These are phyloP conservation scores for Aaosphaeria arxii DNA, from an alignment of 2,329 filamentous ascomycete species.

Conservation along the genomic window DNA sequence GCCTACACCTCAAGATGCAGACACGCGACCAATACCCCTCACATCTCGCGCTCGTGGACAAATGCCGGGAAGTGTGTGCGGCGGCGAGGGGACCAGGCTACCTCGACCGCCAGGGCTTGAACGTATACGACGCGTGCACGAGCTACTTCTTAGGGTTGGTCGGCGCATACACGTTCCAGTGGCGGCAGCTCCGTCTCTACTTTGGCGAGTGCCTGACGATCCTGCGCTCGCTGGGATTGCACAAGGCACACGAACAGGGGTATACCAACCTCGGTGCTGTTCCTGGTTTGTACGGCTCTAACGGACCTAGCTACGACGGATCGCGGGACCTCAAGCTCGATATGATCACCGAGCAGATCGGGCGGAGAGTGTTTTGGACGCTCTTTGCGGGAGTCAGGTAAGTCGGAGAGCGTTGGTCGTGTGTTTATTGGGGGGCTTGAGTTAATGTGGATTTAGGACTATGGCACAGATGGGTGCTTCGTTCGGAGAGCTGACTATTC, in stretches of 20 bases:
- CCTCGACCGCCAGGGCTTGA: constrained; percentile 53
- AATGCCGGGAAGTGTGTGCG: constrained; percentile 68
- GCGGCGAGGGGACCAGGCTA: constrained; percentile 61
- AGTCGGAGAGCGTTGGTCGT: constrained; percentile 66
- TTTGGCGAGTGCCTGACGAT: constrained; percentile 70
- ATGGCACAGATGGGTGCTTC: constrained; percentile 74
- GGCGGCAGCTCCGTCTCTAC: constrained; percentile 66
- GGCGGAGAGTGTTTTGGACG: constrained; percentile 73
- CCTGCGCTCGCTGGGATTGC: constrained; percentile 64
- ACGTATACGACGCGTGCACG: constrained; percentile 63
- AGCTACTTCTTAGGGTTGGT: constrained; percentile 73
- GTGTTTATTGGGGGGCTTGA: constrained; percentile 75
- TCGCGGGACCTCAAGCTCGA: constrained; percentile 38
- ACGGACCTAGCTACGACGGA: constrained; percentile 34
- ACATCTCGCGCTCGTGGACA: constrained; percentile 66
- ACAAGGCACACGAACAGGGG: constrained; percentile 51
- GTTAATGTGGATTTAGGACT: constrained; percentile 56
- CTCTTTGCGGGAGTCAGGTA: constrained; percentile 70
- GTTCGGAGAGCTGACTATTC: constrained; percentile 69
- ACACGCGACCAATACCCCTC: constrained; percentile 65
- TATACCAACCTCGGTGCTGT: constrained; percentile 37
- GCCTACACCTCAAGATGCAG: constrained; percentile 66
- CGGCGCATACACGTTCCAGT: constrained; percentile 66
- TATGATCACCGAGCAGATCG: constrained; percentile 52
- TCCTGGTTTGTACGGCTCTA: constrained; percentile 31